These are phyloP conservation scores for Phytopythium aichiense DNA, from an alignment of 352 stramenopile genomes.

Conservation along the genomic window DNA sequence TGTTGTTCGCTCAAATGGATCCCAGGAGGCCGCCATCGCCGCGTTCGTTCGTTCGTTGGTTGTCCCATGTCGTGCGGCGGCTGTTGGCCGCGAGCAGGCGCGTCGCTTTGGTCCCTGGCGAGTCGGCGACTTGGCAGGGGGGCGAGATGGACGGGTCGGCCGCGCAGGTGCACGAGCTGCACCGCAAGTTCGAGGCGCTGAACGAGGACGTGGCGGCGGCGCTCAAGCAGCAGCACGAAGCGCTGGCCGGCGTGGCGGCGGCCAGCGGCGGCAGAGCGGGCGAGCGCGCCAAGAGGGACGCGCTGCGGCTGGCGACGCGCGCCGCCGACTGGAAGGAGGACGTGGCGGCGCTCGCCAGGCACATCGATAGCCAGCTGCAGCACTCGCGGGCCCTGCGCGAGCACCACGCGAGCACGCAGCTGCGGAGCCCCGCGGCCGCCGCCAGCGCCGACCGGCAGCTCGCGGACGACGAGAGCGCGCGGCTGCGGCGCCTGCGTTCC, in stretches of 20 bases:
- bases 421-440: slow-evolving; percentile 11
- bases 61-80: not conserved
- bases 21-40: not conserved
- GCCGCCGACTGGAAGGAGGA: slow-evolving; percentile 70
- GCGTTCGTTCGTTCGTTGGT: not conserved
- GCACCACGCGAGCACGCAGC: slow-evolving; percentile 48
- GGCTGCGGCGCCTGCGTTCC: slow-evolving; percentile 50
- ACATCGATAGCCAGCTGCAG: slow-evolving; percentile 72
- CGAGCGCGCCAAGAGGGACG: slow-evolving; percentile 35
- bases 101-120: not conserved
- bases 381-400: slow-evolving; percentile 56
- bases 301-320: slow-evolving; percentile 43
- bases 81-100: not conserved
- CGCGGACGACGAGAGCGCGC: slow-evolving; percentile 46
- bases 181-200: slow-evolving; percentile 69
- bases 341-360: slow-evolving; percentile 59
- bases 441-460: slow-evolving; percentile 30
- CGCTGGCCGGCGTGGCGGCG: slow-evolving; percentile 16
- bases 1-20: not conserved
- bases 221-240: slow-evolving; percentile 51
- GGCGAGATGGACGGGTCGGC: slow-evolving; percentile 35
- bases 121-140: not conserved
- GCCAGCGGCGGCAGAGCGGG: not conserved
- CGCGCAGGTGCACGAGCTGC: slow-evolving; percentile 54
- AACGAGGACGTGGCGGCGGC: slow-evolving; percentile 65